A percentile compares a stretch with the other conserved stretches of the same genome.
phyloP scores from a whole-genome alignment of 345 rosid genomes.

The Nasturtium officinale region DNA sequence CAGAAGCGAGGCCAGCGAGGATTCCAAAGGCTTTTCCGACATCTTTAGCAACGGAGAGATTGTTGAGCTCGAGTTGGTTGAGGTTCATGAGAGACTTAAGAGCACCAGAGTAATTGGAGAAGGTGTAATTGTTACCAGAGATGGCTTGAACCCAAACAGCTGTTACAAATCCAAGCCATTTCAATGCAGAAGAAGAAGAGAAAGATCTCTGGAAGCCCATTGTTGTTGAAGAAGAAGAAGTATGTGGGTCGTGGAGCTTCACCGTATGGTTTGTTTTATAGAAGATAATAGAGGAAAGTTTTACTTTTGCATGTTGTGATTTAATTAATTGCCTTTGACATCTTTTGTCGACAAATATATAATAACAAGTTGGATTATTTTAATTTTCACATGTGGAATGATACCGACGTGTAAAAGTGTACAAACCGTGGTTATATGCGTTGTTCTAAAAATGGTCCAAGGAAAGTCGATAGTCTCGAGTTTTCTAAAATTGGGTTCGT shows the following conservation, averaged over 20 bases:
- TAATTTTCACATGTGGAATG: neutral
- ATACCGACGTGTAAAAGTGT: slow-evolving; percentile 1
- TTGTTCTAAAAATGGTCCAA: too few species aligned
- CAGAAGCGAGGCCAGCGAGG: slow-evolving; percentile 90
- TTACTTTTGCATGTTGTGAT: neutral
- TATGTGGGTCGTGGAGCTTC: neutral
- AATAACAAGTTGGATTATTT: neutral
- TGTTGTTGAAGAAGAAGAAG: neutral
- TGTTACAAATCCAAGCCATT: slow-evolving; percentile 93
- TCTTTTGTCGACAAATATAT: neutral
- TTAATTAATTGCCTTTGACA: neutral
- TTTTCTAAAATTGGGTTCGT: too few species aligned
- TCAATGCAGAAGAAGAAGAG: slow-evolving; percentile 44
- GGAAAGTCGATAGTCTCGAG: too few species aligned
- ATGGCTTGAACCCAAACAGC: slow-evolving; percentile 95
- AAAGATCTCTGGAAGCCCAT: slow-evolving; percentile 34
- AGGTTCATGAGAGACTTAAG: slow-evolving; percentile 82
- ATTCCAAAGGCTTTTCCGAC: slow-evolving; percentile 94
- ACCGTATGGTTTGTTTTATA: slow-evolving; percentile 11
- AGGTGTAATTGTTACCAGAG: slow-evolving; percentile 94
- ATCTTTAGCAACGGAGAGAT: slow-evolving; percentile 84
- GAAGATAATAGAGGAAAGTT: neutral
- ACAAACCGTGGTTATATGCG: slow-evolving; percentile 11
- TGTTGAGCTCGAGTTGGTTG: slow-evolving; percentile 81
- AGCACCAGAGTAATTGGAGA: slow-evolving; percentile 88